A percentile compares a stretch with the other conserved stretches of the same genome.
Conservation (phyloP, 768 basidiomycete species). For the Suillus bovinus region DNA sequence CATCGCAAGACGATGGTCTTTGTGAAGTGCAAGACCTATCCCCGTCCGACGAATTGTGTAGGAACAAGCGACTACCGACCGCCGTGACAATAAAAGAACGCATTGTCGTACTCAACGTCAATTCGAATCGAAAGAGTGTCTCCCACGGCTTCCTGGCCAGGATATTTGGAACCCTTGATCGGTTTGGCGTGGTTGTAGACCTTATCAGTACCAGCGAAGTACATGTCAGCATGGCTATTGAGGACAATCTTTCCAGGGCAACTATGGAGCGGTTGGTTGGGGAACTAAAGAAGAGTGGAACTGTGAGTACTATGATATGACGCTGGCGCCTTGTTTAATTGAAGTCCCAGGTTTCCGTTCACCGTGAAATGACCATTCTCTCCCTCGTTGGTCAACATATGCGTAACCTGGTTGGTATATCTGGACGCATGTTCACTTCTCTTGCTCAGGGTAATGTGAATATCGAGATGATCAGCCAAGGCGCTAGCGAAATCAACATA, state of each 20-base stretch:
- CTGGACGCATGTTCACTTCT: slow-evolving; percentile 93
- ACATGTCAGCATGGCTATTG: slow-evolving; percentile 97
- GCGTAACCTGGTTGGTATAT: slow-evolving; percentile 93
- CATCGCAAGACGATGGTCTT: slow-evolving; percentile 22
- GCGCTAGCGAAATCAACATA: slow-evolving; percentile 95
- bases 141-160: slow-evolving; percentile 96
- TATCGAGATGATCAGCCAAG: slow-evolving; percentile 99
- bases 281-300: slow-evolving; percentile 80
- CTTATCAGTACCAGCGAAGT: slow-evolving; percentile 97
- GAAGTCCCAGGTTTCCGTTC: slow-evolving; percentile 67
- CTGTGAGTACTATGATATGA: slow-evolving; percentile 49
- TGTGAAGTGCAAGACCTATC: slow-evolving; percentile 28
- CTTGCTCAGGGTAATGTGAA: slow-evolving; percentile 94
- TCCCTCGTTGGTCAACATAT: slow-evolving; percentile 97
- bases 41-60: slow-evolving; percentile 31
- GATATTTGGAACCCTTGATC: slow-evolving; percentile 88
- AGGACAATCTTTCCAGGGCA: slow-evolving; percentile 58
- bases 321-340: background rate
- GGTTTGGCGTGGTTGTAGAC: slow-evolving; percentile 93
- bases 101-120: slow-evolving; percentile 91
- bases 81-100: slow-evolving; percentile 98
- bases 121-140: slow-evolving; percentile 94
- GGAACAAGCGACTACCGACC: slow-evolving; percentile 67
- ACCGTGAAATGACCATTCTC: slow-evolving; percentile 94
- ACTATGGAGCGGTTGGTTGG: slow-evolving; percentile 68